These are phyloP conservation scores for Coniferiporia sulphurascens DNA, from an alignment of 1,284 basidiomycete genomes.

Conservation along the genomic window DNA sequence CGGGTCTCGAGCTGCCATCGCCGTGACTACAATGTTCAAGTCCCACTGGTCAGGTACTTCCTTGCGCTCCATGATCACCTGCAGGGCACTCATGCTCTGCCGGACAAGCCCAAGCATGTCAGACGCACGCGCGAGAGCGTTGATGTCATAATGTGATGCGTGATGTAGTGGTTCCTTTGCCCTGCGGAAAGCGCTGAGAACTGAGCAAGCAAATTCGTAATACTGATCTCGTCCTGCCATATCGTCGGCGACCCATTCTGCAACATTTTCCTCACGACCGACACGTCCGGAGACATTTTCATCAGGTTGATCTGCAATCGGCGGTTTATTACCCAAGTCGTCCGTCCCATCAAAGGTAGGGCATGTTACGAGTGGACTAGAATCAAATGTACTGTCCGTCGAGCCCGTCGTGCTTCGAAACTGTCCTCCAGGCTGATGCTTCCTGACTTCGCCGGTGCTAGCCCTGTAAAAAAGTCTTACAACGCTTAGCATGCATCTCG, in stretches of 20 bases:
- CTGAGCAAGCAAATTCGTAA: slow-evolving; percentile 37
- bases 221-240: slow-evolving; percentile 25
- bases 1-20: slow-evolving; percentile 47
- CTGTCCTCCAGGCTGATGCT: not conserved
- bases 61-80: slow-evolving; percentile 39
- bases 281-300: not conserved
- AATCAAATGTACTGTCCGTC: not conserved
- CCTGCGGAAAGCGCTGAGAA: slow-evolving; percentile 41
- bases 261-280: not conserved
- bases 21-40: slow-evolving; percentile 55
- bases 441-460: slow-evolving; percentile 13
- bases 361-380: not conserved
- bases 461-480: slow-evolving; percentile 44
- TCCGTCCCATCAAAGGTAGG: not conserved
- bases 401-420: not conserved
- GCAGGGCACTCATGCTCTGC: slow-evolving; percentile 46
- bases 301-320: too few species aligned
- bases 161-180: slow-evolving; percentile 40
- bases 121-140: slow-evolving; percentile 55
- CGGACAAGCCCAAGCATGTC: slow-evolving; percentile 49
- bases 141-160: slow-evolving; percentile 50
- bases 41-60: slow-evolving; percentile 58
- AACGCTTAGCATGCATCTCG: slow-evolving; percentile 48
- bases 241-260: not conserved
- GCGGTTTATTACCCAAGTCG: too few species aligned